Base-by-base conservation (phyloP, 1,284 basidiomycete species). In the Malassezia pachydermatis region DNA sequence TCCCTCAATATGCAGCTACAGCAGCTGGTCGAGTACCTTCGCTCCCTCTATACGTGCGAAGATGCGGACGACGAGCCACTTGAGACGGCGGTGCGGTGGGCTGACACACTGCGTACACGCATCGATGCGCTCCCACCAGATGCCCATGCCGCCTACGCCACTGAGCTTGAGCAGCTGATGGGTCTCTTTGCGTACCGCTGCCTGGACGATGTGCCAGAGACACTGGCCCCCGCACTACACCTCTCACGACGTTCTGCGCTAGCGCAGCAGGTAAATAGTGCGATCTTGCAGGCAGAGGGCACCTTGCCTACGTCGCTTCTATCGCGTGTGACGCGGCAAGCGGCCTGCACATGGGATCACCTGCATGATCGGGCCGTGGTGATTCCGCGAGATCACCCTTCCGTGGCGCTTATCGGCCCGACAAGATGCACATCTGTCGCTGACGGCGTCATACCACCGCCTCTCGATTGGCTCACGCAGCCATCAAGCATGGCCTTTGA, bases 261-360 rank as follows among this genome's bases (percentile, higher is more conserved):
- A 5, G 87, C 87, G 1, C 83, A 86, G 51, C 84, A 88, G 73
- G 81, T 92, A 45, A 84, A 89, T 58, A 79, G 80, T 40, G 88
- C 88, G 9, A 85, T 90, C 42, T 73, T 90, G 5, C 39, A 25
- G 27, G 9, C 28, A 10, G 25, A 16, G 4, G 47, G 47, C 25
- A 40, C 4, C 75, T 85, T 85, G 59, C 65, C 84, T 75, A 1
- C 30, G 25, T 10, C 49, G 4, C 39, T 39, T 13, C 30, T 44
- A 25, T 2, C n/a, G n/a, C 23, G 20, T 22, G 22, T 49, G 7
- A 20, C 39, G 37, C 17, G 27, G 29, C 47, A 49, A 13, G 28
- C 48, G 16, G 19, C 29, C 3, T 27, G 14, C 30, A 25, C 39
- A 23, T 40, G 33, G 29, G 41, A 17, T 11, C 22, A 22, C 29